Conservation (phyloP, 2,329 filamentous ascomycete genomes). For the Colletotrichum sp. region DNA sequence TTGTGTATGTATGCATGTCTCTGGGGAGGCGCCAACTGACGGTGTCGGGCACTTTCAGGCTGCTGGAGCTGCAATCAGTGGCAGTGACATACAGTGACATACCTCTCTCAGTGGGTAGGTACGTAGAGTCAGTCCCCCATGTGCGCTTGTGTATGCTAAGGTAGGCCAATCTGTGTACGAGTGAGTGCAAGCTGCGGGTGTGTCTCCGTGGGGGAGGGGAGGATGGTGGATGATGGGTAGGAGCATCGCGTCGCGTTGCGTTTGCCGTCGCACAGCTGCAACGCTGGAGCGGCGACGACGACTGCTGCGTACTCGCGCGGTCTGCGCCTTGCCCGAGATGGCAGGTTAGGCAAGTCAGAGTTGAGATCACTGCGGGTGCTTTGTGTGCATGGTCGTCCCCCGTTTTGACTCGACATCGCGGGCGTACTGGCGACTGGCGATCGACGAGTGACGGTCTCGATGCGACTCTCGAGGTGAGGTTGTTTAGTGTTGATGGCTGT, state of each 20-base stretch:
- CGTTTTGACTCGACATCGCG: background rate
- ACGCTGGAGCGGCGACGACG: conserved; percentile 10
- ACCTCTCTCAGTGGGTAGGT: background rate
- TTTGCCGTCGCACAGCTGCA: conserved; percentile 7
- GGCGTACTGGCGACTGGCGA: background rate
- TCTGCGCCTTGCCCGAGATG: conserved; percentile 1
- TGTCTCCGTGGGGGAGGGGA: background rate
- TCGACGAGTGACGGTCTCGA: background rate
- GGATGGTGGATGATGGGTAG: conserved; percentile 2
- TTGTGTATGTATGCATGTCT: background rate
- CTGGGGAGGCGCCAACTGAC: background rate
- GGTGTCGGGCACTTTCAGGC: background rate
- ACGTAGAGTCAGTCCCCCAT: background rate
- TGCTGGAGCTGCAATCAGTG: background rate
- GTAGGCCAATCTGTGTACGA: background rate
- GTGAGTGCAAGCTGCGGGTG: background rate
- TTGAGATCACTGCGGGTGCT: background rate
- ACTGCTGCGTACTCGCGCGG: background rate
- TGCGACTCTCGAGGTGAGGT: background rate
- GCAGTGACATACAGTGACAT: background rate
- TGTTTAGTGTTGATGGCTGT: background rate
- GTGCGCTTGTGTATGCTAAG: background rate
- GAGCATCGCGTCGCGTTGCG: conserved; percentile 4
- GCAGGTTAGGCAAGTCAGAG: background rate
- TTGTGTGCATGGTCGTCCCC: background rate